Evolutionary conservation across 75 land plant genomes (phyloP).

Genomic region (Isoetes taiwanensis): DNA sequence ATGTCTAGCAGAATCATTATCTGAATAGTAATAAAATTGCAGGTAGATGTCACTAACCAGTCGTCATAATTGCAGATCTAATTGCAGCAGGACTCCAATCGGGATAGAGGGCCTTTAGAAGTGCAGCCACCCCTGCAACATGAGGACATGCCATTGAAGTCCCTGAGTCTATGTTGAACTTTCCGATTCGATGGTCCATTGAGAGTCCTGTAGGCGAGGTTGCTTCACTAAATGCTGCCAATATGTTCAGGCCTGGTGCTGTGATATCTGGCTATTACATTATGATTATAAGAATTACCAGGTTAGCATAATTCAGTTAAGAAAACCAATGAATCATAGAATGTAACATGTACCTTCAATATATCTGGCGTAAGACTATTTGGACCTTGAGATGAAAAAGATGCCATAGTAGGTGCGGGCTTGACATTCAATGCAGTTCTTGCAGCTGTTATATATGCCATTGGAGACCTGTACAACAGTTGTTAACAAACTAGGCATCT

Average conservation of each 20-base stretch:
- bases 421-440: background rate
- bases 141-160: conserved; percentile 3
- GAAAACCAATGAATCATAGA: too few species aligned
- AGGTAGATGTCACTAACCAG: background rate
- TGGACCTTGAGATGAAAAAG: conserved; percentile 6
- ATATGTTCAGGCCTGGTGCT: background rate
- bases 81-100: conserved; percentile 6
- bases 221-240: background rate
- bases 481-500: background rate
- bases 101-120: background rate
- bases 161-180: background rate
- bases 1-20: too few species aligned
- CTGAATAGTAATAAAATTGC: too few species aligned
- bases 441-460: background rate
- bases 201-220: background rate
- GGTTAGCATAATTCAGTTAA: too few species aligned
- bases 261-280: conserved; percentile 3
- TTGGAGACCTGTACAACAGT: background rate
- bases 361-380: background rate
- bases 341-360: too few species aligned
- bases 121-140: background rate
- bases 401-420: conserved; percentile 3
- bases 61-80: background rate
- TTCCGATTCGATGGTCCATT: background rate
- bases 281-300: too few species aligned